A percentile compares a stretch with the other conserved stretches of the same genome.
These are phyloP conservation scores for Daldinia sp. DNA, from an alignment of 2,329 filamentous ascomycete species.

Conservation along the genomic window DNA sequence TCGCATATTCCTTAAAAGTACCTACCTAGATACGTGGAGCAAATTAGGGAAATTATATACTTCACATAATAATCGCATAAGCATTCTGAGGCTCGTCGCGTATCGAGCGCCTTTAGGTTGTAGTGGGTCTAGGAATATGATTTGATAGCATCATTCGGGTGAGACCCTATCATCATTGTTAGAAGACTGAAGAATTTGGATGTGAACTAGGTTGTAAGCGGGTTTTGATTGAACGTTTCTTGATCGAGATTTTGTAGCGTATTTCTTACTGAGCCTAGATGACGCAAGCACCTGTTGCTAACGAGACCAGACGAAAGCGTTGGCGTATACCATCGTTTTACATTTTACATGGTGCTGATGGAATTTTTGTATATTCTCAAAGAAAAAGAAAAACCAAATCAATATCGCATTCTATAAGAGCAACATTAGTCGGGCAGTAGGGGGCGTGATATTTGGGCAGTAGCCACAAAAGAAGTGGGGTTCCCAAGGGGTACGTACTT, in stretches of 20 bases:
- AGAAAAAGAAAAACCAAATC: not conserved
- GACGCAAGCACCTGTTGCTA: slow-evolving; percentile 14
- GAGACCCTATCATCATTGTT: not conserved
- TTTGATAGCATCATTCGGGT: not conserved
- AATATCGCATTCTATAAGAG: not conserved
- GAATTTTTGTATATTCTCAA: not conserved
- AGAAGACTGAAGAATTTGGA: slow-evolving; percentile 2
- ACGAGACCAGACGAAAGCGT: not conserved
- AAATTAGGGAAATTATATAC: not conserved
- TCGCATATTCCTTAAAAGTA: not conserved
- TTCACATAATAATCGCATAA: not conserved
- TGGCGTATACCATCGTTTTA: slow-evolving; percentile 4
- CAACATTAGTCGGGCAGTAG: too few species aligned
- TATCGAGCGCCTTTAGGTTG: not conserved
- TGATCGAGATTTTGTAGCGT: slow-evolving; percentile 7
- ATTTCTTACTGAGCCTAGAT: slow-evolving; percentile 20
- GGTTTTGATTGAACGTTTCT: slow-evolving; percentile 1
- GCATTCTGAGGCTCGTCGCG: not conserved
- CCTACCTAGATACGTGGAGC: not conserved
- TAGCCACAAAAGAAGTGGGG: too few species aligned
- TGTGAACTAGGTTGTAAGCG: not conserved
- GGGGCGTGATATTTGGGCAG: too few species aligned
- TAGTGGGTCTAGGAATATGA: not conserved
- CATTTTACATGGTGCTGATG: not conserved
- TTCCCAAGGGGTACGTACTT: too few species aligned